Evolutionary conservation across 331 rosid species (phyloP).

Genomic region (Malus hybrid): DNA sequence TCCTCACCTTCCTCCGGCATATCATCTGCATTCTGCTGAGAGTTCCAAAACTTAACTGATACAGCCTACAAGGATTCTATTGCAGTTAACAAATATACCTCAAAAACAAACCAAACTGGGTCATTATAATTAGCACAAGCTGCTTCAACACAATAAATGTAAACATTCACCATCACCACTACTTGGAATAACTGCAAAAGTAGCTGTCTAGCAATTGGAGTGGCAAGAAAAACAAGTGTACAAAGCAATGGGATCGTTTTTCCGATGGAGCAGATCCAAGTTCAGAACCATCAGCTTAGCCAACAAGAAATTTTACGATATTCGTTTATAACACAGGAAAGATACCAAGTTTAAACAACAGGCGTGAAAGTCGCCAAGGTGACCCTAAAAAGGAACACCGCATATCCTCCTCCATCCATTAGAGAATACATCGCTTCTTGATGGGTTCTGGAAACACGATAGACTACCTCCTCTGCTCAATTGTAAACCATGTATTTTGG

Average conservation of each 20-base stretch:
- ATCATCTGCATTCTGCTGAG: too few relatives aligned
- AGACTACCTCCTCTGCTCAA: constrained; percentile 23
- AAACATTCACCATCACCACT: not conserved
- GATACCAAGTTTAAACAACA: constrained; percentile 15
- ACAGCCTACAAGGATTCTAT: too few relatives aligned
- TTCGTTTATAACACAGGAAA: not conserved
- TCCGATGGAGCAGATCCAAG: not conserved
- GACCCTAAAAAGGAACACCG: too few relatives aligned
- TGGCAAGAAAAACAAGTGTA: not conserved
- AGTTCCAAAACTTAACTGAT: too few relatives aligned
- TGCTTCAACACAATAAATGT: not conserved
- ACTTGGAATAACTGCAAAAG: not conserved
- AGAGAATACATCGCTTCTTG: not conserved
- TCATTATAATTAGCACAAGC: too few relatives aligned
- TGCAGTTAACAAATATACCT: too few relatives aligned
- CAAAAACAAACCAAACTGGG: too few relatives aligned
- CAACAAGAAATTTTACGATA: not conserved
- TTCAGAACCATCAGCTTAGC: not conserved
- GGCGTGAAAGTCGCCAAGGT: not conserved
- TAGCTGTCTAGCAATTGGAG: not conserved
- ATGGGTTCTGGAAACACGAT: not conserved
- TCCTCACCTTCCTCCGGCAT: too few relatives aligned
- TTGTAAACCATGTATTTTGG: constrained; percentile 99
- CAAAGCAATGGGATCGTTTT: not conserved
- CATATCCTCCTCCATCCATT: not conserved